Percentiles rank a stretch among this genome's conserved stretches.
Evolutionary conservation across 2,329 filamentous ascomycete genomes (phyloP).

Genomic region (Aspergillus ustus): DNA sequence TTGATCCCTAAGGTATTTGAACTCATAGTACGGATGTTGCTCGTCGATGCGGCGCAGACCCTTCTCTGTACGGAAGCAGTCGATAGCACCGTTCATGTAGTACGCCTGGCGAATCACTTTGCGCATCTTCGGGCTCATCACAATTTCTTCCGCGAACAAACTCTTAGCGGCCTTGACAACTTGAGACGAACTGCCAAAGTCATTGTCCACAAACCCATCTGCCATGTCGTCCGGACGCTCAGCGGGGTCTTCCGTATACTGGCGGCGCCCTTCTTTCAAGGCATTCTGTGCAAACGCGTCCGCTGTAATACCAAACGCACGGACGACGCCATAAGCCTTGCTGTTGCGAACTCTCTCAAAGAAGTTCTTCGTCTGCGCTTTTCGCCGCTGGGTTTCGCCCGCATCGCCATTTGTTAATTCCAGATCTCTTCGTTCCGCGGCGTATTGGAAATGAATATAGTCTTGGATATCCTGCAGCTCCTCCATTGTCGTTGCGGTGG

Average conservation of each 20-base stretch:
- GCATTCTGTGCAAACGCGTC: constrained; percentile 89
- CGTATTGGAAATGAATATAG: constrained; percentile 93
- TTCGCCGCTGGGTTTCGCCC: constrained; percentile 73
- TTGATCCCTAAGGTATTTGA: constrained; percentile 94
- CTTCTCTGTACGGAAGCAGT: constrained; percentile 91
- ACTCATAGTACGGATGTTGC: constrained; percentile 93
- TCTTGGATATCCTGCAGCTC: constrained; percentile 96
- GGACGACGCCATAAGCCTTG: constrained; percentile 79
- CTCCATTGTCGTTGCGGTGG: constrained; percentile 81
- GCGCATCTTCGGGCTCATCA: constrained; percentile 84
- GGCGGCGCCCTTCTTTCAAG: constrained; percentile 74
- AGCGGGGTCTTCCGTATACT: constrained; percentile 81
- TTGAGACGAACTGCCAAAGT: constrained; percentile 75
- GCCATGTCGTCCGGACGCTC: constrained; percentile 85
- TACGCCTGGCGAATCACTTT: constrained; percentile 82
- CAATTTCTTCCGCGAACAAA: constrained; percentile 90
- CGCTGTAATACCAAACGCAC: constrained; percentile 86
- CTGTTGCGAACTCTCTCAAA: constrained; percentile 84
- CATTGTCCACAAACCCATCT: constrained; percentile 72
- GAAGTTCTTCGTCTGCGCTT: constrained; percentile 77
- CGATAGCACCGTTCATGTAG: constrained; percentile 81
- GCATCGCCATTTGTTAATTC: constrained; percentile 64
- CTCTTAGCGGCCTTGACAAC: constrained; percentile 80
- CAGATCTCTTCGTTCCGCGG: constrained; percentile 79
- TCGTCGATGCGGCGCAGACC: constrained; percentile 92